These are phyloP conservation scores for Penicillium brevicompactum DNA, from an alignment of 2,329 filamentous ascomycete species.

Conservation along the genomic window DNA sequence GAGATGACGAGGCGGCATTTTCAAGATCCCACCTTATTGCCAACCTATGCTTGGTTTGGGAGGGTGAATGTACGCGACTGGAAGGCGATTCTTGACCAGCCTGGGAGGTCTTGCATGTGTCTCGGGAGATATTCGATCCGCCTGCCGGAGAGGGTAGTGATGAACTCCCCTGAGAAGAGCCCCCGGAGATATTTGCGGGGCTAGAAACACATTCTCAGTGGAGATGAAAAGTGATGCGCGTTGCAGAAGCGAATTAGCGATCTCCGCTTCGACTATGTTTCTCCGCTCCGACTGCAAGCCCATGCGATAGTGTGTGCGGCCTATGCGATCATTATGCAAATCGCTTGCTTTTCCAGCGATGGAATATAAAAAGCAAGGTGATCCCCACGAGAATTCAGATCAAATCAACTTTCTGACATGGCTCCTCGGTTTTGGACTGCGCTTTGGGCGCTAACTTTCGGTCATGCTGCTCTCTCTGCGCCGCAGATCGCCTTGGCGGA, in stretches of 20 bases:
- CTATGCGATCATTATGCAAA: background rate
- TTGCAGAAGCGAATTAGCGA: conserved; percentile 1
- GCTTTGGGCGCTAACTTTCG: conserved; percentile 23
- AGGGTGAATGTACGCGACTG: background rate
- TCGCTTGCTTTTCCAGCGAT: background rate
- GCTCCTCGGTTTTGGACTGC: conserved; percentile 21
- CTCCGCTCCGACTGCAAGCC: background rate
- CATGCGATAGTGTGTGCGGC: background rate
- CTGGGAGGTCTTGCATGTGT: background rate
- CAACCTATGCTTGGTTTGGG: background rate
- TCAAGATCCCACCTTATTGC: background rate
- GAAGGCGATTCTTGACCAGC: background rate
- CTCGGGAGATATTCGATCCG: conserved; percentile 3
- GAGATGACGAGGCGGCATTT: background rate
- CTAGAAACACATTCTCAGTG: background rate
- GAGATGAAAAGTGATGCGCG: background rate
- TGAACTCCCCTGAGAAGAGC: background rate
- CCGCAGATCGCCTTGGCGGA: conserved; percentile 8
- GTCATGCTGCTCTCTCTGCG: conserved; percentile 20
- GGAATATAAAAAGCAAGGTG: conserved; percentile 14
- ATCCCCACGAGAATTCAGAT: background rate
- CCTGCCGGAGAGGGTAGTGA: conserved; percentile 1
- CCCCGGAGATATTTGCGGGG: background rate
- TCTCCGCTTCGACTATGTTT: conserved; percentile 6
- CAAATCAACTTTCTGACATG: conserved; percentile 9